Percentiles rank a stretch among this genome's conserved stretches.
Conservation (phyloP, 78 protist genomes). For the Tieghemostelium lacteum region DNA sequence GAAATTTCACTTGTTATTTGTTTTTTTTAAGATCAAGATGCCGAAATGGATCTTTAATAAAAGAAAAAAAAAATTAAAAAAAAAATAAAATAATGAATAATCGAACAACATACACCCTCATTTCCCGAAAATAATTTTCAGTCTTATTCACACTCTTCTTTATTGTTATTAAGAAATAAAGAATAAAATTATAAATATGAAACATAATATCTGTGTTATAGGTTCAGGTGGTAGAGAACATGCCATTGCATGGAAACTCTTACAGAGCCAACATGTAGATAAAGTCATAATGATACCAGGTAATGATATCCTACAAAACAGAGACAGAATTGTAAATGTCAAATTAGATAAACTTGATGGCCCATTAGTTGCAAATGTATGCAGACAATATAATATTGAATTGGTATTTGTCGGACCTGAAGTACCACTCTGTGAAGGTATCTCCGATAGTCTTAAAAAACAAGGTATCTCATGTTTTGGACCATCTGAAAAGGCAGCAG, state of each 20-base stretch:
- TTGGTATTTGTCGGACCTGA: constrained; percentile 94
- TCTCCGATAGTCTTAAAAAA: constrained; percentile 69
- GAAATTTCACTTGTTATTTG: too few species aligned
- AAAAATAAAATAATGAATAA: too few species aligned
- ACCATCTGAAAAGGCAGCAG: constrained; percentile 88
- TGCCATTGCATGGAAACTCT: constrained; percentile 81
- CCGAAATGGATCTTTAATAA: too few species aligned
- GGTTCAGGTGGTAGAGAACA: constrained; percentile 79
- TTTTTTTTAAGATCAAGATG: too few species aligned
- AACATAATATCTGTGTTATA: constrained; percentile 58
- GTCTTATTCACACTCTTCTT: too few species aligned
- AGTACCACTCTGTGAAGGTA: constrained; percentile 91
- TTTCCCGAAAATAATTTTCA: too few species aligned
- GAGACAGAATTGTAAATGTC: constrained; percentile 8
- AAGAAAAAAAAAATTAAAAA: too few species aligned
- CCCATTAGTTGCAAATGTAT: neutral
- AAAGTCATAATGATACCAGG: constrained; percentile 72
- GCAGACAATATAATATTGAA: constrained; percentile 16
- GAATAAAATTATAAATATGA: neutral
- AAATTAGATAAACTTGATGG: constrained; percentile 6
- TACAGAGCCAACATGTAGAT: constrained; percentile 43
- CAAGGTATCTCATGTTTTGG: constrained; percentile 83
- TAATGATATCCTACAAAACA: constrained; percentile 30
- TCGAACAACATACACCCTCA: too few species aligned
- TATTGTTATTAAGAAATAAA: too few species aligned